These are phyloP conservation scores for Zalerion maritima DNA, from an alignment of 495 filamentous ascomycete genomes.

Conservation along the genomic window DNA sequence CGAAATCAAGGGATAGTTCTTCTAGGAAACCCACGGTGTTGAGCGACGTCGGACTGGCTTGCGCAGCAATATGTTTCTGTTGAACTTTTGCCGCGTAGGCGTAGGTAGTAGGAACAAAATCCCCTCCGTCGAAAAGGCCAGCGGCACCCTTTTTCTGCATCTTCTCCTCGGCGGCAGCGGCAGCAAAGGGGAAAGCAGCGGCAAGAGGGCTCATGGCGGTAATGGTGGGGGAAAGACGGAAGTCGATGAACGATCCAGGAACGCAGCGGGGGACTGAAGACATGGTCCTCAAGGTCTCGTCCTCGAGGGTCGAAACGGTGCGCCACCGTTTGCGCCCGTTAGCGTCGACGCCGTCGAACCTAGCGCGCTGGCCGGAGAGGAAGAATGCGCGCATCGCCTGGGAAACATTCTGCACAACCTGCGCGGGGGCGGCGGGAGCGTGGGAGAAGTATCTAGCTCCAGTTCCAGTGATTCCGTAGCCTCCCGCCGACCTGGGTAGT, in stretches of 20 bases:
- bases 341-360: slow-evolving; percentile 59
- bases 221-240: slow-evolving; percentile 72
- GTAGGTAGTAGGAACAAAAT: slow-evolving; percentile 7
- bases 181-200: slow-evolving; percentile 21
- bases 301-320: slow-evolving; percentile 51
- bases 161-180: slow-evolving; percentile 16
- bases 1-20: slow-evolving; percentile 75
- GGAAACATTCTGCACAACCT: slow-evolving; percentile 90
- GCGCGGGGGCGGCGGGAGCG: slow-evolving; percentile 64
- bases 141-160: too few species aligned
- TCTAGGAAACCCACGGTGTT: slow-evolving; percentile 72
- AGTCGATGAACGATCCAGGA: slow-evolving; percentile 71
- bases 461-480: slow-evolving; percentile 59
- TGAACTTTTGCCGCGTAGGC: slow-evolving; percentile 16
- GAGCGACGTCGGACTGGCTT: slow-evolving; percentile 32
- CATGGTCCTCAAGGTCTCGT: slow-evolving; percentile 51
- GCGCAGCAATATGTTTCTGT: slow-evolving; percentile 5
- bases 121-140: slow-evolving; percentile 18
- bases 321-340: slow-evolving; percentile 67
- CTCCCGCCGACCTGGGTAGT: slow-evolving; percentile 69
- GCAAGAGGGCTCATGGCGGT: slow-evolving; percentile 59
- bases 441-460: slow-evolving; percentile 83
- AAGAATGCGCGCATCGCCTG: slow-evolving; percentile 80
- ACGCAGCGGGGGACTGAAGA: slow-evolving; percentile 34
- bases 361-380: slow-evolving; percentile 71